These are phyloP conservation scores for Crotalaria pallida DNA, from an alignment of 306 rosid species.

Conservation along the genomic window DNA sequence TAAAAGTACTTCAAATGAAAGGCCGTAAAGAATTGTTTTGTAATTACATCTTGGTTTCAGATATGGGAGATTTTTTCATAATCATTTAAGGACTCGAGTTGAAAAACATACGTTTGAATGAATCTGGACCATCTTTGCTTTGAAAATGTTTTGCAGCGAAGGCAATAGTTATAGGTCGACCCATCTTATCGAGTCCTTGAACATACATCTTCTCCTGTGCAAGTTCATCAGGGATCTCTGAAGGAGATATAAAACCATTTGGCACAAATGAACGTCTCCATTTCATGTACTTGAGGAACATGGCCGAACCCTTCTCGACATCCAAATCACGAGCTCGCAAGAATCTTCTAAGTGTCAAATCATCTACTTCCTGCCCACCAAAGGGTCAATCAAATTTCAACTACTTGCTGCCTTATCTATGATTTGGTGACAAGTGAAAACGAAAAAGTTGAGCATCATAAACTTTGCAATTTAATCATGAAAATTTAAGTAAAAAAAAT, in stretches of 20 bases:
- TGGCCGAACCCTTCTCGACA: slow-evolving; percentile 41
- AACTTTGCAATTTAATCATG: not conserved
- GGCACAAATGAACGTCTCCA: slow-evolving; percentile 51
- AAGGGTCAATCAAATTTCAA: not conserved
- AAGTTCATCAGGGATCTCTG: slow-evolving; percentile 41
- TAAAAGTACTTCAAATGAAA: not conserved
- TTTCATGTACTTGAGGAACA: slow-evolving; percentile 53
- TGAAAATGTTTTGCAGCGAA: slow-evolving; percentile 53
- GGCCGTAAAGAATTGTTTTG: not conserved
- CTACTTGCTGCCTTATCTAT: not conserved
- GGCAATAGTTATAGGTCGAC: slow-evolving; percentile 48
- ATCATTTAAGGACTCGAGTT: not conserved
- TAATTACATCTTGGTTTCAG: not conserved
- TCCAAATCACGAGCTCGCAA: slow-evolving; percentile 53
- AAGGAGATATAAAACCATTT: slow-evolving; percentile 35
- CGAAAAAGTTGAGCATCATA: not conserved
- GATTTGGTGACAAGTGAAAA: not conserved
- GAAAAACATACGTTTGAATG: slow-evolving; percentile 40
- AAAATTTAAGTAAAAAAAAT: not conserved
- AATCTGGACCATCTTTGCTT: slow-evolving; percentile 28
- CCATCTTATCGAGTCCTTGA: slow-evolving; percentile 53
- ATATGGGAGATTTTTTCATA: not conserved
- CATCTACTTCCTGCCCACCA: slow-evolving; percentile 49
- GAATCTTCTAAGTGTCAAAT: slow-evolving; percentile 49
- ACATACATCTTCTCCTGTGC: slow-evolving; percentile 39